Conservation (phyloP, 768 basidiomycete genomes). For the Pleurotus djamor region DNA sequence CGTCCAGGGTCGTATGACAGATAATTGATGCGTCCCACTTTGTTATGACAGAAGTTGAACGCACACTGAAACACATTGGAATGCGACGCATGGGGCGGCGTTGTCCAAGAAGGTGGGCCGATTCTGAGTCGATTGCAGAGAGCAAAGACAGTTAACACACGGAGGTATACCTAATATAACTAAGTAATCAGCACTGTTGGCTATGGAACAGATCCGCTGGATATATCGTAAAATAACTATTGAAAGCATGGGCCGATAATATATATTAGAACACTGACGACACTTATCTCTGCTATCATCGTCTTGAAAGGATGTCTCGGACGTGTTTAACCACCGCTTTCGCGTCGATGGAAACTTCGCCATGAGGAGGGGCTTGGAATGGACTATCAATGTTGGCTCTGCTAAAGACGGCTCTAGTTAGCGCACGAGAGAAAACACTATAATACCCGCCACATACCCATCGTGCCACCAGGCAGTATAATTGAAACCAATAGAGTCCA, state of each 20-base stretch:
- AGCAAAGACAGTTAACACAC: not conserved
- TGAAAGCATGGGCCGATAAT: not conserved
- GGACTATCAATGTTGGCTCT: slow-evolving; percentile 28
- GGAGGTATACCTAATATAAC: not conserved
- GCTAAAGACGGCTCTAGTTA: slow-evolving; percentile 19
- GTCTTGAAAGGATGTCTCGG: slow-evolving; percentile 16
- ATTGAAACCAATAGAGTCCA: slow-evolving; percentile 47
- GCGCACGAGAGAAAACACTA: not conserved
- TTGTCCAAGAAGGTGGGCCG: too few species aligned
- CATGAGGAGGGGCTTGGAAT: slow-evolving; percentile 18
- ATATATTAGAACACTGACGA: not conserved
- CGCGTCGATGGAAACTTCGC: slow-evolving; percentile 32
- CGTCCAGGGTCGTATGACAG: too few species aligned
- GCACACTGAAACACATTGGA: too few species aligned
- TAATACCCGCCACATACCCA: slow-evolving; percentile 15
- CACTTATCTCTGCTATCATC: not conserved
- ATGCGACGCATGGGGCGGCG: too few species aligned
- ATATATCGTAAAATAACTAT: not conserved
- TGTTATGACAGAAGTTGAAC: too few species aligned
- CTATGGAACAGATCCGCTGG: not conserved
- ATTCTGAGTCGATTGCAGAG: too few species aligned
- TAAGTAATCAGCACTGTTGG: not conserved
- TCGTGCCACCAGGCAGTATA: slow-evolving; percentile 54
- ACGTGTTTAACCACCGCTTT: slow-evolving; percentile 39
- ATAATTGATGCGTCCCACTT: too few species aligned